phyloP scores from a whole-genome alignment of 768 basidiomycete genomes.

The Mycena galericulata region DNA sequence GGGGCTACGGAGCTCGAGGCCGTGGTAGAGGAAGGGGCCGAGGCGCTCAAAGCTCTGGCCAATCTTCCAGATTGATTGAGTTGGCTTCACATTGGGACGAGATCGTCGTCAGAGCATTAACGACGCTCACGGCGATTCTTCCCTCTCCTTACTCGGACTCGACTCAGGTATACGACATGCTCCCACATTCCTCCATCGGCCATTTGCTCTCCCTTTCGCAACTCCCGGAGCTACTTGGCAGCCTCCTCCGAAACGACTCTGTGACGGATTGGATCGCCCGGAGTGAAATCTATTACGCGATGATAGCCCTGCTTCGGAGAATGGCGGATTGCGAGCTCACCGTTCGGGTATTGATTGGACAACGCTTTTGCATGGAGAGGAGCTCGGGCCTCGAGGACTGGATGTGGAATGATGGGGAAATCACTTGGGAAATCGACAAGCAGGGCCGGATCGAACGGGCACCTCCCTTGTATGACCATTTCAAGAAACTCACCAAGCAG shows the following conservation, averaged over 20 bases:
- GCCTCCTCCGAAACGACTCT: slow-evolving; percentile 66
- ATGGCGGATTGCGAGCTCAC: slow-evolving; percentile 67
- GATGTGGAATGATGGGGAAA: slow-evolving; percentile 60
- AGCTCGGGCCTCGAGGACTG: slow-evolving; percentile 59
- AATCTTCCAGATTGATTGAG: slow-evolving; percentile 22
- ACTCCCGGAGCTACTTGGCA: slow-evolving; percentile 57
- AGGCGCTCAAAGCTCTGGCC: neutral
- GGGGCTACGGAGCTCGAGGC: slow-evolving; percentile 6
- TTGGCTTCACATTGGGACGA: slow-evolving; percentile 54
- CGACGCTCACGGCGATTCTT: slow-evolving; percentile 53
- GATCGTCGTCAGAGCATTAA: slow-evolving; percentile 51
- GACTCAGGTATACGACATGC: slow-evolving; percentile 59
- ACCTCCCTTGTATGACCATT: slow-evolving; percentile 60
- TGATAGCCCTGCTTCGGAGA: slow-evolving; percentile 58
- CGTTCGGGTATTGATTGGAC: slow-evolving; percentile 55
- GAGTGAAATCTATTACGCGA: slow-evolving; percentile 59
- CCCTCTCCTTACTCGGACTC: slow-evolving; percentile 59
- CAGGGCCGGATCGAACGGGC: slow-evolving; percentile 47
- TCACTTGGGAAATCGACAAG: slow-evolving; percentile 52
- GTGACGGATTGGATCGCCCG: slow-evolving; percentile 65
- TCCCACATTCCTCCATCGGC: slow-evolving; percentile 60
- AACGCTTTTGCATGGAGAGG: slow-evolving; percentile 51
- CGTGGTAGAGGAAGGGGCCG: slow-evolving; percentile 8
- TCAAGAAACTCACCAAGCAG: slow-evolving; percentile 65
- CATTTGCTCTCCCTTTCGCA: slow-evolving; percentile 58